These are phyloP conservation scores for Bassia scoparia DNA, from an alignment of 148 eudicot species.

Conservation along the genomic window DNA sequence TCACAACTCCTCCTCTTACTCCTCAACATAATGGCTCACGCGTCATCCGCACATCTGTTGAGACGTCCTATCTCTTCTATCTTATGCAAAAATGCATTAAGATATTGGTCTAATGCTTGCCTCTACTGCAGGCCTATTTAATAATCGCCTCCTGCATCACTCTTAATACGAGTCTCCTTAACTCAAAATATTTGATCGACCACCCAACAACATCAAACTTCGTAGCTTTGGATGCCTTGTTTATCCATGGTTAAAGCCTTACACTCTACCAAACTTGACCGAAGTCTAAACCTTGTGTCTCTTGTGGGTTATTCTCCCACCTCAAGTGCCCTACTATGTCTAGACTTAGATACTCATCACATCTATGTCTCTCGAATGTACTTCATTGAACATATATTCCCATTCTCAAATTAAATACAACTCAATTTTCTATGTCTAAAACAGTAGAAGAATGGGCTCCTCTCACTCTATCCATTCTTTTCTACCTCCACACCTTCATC, in stretches of 20 bases:
- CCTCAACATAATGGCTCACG: background rate
- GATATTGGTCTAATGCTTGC: background rate
- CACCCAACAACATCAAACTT: background rate
- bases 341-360: background rate
- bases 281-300: background rate
- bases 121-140: background rate
- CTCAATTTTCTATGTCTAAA: background rate
- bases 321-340: background rate
- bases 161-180: background rate
- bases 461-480: background rate
- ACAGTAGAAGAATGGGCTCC: background rate
- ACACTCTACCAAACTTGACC: background rate
- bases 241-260: background rate
- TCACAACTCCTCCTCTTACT: background rate
- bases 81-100: background rate
- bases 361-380: background rate
- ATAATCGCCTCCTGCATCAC: background rate
- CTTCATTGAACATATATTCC: background rate
- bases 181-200: background rate
- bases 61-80: background rate
- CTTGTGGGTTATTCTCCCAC: background rate
- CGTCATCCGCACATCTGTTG: background rate
- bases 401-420: background rate
- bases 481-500: background rate
- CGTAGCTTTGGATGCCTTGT: background rate